Percentiles rank a stretch among this genome's conserved stretches.
phyloP scores from a whole-genome alignment of 805 yeast species.

The Saccharomycopsis vini region DNA sequence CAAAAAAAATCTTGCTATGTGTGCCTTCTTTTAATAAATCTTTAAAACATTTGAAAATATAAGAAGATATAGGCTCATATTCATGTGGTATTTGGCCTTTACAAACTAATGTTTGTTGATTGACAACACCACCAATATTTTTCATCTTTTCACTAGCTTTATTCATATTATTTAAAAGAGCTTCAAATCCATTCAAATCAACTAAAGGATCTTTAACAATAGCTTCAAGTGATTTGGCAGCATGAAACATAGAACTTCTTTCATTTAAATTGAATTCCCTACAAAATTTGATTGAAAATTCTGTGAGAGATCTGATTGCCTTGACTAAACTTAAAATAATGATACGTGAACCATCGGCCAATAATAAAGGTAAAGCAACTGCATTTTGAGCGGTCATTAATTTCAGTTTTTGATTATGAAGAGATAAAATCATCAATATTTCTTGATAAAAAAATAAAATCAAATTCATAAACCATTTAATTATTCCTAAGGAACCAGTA shows the following conservation, averaged over 20 bases:
- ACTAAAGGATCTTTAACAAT: slow-evolving; percentile 9
- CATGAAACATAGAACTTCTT: slow-evolving; percentile 5
- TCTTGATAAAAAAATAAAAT: slow-evolving; percentile 16
- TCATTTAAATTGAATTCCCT: slow-evolving; percentile 4
- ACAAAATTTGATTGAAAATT: slow-evolving; percentile 4
- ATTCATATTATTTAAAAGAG: slow-evolving; percentile 10
- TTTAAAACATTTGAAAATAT: slow-evolving; percentile 8
- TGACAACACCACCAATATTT: background rate
- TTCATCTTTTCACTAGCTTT: slow-evolving; percentile 1
- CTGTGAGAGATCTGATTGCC: slow-evolving; percentile 9
- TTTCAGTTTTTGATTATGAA: background rate
- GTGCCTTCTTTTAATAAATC: slow-evolving; percentile 11
- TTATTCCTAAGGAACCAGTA: slow-evolving; percentile 12
- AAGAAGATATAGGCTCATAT: slow-evolving; percentile 1
- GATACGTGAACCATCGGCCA: slow-evolving; percentile 17
- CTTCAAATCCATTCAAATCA: slow-evolving; percentile 13
- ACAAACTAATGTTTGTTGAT: slow-evolving; percentile 11
- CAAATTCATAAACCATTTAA: slow-evolving; percentile 16
- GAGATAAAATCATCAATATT: slow-evolving; percentile 5
- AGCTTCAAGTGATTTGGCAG: slow-evolving; percentile 6
- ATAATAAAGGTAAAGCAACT: slow-evolving; percentile 14
- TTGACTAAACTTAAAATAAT: slow-evolving; percentile 10
- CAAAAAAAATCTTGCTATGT: slow-evolving; percentile 5
- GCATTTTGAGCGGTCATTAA: background rate
- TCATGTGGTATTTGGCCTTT: slow-evolving; percentile 16